Conservation (phyloP, 164 flowering plant species). For the Macadamia integrifolia region DNA sequence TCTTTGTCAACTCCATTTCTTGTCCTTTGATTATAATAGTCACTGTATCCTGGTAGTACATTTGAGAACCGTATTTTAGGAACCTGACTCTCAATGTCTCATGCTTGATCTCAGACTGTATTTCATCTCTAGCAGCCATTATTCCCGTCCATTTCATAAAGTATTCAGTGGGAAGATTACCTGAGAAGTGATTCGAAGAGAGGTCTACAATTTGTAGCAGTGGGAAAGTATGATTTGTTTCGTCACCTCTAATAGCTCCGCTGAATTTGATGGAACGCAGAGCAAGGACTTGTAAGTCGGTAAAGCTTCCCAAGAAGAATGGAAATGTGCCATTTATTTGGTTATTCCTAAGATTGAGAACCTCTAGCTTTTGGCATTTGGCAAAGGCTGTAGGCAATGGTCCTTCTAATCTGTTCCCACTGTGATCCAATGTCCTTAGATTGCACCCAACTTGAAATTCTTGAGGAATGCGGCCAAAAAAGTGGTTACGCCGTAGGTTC, state of each 20-base stretch:
- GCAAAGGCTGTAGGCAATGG: constrained; percentile 38
- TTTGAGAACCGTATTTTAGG: neutral
- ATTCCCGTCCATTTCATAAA: constrained; percentile 37
- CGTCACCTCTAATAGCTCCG: constrained; percentile 28
- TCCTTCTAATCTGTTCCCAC: constrained; percentile 34
- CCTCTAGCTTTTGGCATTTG: constrained; percentile 41
- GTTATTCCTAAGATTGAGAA: constrained; percentile 44
- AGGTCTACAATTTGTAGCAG: constrained; percentile 52
- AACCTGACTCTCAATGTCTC: constrained; percentile 1
- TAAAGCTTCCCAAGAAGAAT: constrained; percentile 24
- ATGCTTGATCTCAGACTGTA: constrained; percentile 2
- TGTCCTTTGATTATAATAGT: constrained; percentile 39
- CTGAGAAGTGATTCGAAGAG: constrained; percentile 42
- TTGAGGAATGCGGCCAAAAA: constrained; percentile 30
- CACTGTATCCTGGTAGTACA: constrained; percentile 37
- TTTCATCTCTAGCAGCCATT: constrained; percentile 12
- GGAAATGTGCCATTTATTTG: constrained; percentile 37
- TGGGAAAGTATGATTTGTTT: constrained; percentile 9
- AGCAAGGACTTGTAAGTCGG: constrained; percentile 42
- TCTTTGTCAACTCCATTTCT: constrained; percentile 30
- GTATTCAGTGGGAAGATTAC: constrained; percentile 14
- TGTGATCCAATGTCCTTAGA: constrained; percentile 37
- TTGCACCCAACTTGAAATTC: constrained; percentile 24
- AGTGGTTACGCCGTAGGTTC: constrained; percentile 30
- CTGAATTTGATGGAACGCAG: constrained; percentile 36